Percentiles rank a stretch among this genome's conserved stretches.
Evolutionary conservation across 352 stramenopile genomes (phyloP).

Genomic region (Pythium apleroticum): DNA sequence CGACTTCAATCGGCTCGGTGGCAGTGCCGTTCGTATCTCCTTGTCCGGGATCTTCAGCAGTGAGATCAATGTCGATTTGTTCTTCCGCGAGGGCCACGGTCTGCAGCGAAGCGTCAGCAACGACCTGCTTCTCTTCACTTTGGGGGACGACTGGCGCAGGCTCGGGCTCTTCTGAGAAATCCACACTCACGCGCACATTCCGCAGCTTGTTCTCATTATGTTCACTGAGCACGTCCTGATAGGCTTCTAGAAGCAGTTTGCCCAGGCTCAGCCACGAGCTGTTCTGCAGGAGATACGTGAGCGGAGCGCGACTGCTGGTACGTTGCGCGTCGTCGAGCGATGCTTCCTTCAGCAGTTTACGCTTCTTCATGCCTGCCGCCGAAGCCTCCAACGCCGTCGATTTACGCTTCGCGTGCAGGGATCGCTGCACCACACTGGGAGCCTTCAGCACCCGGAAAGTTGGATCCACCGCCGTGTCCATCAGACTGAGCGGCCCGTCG

Average conservation of each 20-base stretch:
- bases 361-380: conserved; percentile 28
- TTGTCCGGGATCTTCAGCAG: neutral
- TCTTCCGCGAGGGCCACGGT: neutral
- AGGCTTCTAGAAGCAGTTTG: conserved; percentile 60
- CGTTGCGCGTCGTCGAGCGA: neutral
- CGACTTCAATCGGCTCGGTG: conserved; percentile 15
- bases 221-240: conserved; percentile 53
- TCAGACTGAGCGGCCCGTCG: neutral
- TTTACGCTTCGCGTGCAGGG: neutral
- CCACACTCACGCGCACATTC: conserved; percentile 8
- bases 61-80: conserved; percentile 3
- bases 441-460: conserved; percentile 2
- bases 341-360: conserved; percentile 12
- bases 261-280: conserved; percentile 53
- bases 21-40: neutral
- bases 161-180: conserved; percentile 16
- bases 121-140: neutral
- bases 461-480: conserved; percentile 9
- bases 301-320: conserved; percentile 6
- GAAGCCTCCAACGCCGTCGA: conserved; percentile 10
- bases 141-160: neutral
- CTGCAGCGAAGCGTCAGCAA: neutral
- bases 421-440: neutral
- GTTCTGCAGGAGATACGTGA: conserved; percentile 44
- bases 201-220: neutral